Evolutionary conservation across 164 flowering plant species (phyloP), one percentile per base, ranked within the genome.

Genomic region (Stephania cephalantha): DNA sequence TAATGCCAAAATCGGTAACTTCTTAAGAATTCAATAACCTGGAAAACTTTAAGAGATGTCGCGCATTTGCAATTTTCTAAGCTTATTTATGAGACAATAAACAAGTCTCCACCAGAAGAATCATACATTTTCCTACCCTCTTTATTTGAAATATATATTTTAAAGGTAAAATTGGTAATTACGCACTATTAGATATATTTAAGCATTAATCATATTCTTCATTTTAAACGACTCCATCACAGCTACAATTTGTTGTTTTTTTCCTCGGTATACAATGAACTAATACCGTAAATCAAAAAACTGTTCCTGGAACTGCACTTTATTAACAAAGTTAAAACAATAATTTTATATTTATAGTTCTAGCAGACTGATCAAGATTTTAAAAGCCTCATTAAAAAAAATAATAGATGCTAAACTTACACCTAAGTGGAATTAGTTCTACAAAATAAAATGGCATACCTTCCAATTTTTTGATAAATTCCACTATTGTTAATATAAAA

Each of bases 1-100:
- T n/a, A n/a, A 55, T 50, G 20, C 63, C 68, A 69, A 46, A 45
- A 74, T n/a, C 29, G 8, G 69, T n/a, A 29, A 35, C 77, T 50
- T 66, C 66, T 46, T 58, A 25, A 7, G 12, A 45, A 66, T 30
- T 15, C 55, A 50, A 7, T 10, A 10, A 50, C 12, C 55, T 0
- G 9, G 4, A 10, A 15, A 50, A 2, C 55, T 50, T 50, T 15
- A 10, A 50, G 0, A 9, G 55, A 50, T 7, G 12, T 10, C 55
- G 15, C 15, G 9, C 11, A 50, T 50, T 11, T 50, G 55, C 42
- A 35, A 4, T 35, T 35, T 2, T 35, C n/a, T 50, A 50, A 0
- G 55, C 11, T 50, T 50, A 50, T 50, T 10, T 7, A 5, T 55
- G 63, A 55, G 18, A 55, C 20, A 12, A 8, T 5, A 50, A 5